Evolutionary conservation across 2,329 filamentous ascomycete genomes (phyloP), one percentile per base, ranked within the genome.

Genomic region (Chaetomium globosum): DNA sequence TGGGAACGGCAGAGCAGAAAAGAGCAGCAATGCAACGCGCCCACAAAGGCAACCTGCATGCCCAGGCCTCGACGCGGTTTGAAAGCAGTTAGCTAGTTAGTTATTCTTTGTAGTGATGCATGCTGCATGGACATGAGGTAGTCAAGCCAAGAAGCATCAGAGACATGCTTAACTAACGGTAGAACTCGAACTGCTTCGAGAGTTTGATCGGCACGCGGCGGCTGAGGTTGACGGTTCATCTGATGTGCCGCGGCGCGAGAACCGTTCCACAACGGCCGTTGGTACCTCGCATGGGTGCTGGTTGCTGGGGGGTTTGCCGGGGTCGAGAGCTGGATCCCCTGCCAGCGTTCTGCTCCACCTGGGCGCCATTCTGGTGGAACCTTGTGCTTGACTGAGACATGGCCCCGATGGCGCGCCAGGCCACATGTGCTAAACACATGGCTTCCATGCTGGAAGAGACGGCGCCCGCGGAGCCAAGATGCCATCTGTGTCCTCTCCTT

Each of bases 181-280:
- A 56, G 51, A 21, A 46, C 21, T 21, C 21, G 31, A 10, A 43
- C 26, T 16, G 55, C 10, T 36, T 48, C 61, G 26, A 48, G 65
- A 36, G 70, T 71, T 70, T 70, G 69, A 73, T 73, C 71, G 62
- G 49, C 70, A 56, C 58, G 63, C 64, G 62, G 55, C 57, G 65
- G 55, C 46, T 48, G 46, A 59, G 61, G 52, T 64, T 63, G 57
- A 65, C 51, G 61, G 65, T 68, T 65, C 67, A 60, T 65, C 67
- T 63, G 64, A 64, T 64, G 60, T 58, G 62, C 51, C 64, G 39
- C 39, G 39, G 39, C 39, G 39, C 39, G 39, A 43, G 39, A 43
- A 43, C 36, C 30, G 36, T 62, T 21, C 26, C 46, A 53, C 61
- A 61, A 59, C 52, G 28, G 43, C 57, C 61, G 65, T 63, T 66